Evolutionary conservation across 257 asterid species (phyloP), one percentile per base, ranked within the genome.

Genomic region (Hygrophila difformis): DNA sequence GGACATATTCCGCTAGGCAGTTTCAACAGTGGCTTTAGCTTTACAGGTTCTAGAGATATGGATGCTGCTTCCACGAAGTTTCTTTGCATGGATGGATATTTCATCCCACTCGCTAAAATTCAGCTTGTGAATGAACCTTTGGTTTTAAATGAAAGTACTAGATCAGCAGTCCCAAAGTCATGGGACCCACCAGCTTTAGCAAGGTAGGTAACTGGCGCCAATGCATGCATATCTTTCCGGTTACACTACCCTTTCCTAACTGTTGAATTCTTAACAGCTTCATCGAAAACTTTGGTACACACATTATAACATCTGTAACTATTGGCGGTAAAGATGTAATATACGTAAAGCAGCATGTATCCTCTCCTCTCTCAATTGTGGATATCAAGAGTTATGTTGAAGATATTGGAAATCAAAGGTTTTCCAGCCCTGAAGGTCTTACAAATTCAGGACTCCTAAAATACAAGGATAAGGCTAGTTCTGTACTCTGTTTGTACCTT

Each of bases 111-210:
- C 28, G 78, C 92, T 57, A 82, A 72, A 49, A 47, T 86, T 49
- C 70, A 82, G 50, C 78, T 86, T 41, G 54, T 52, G 1, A 82
- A 69, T 36, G 59, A 76, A 21, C 68, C 92, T 5, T 37, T 79
- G 61, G 64, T 65, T 45, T 57, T 82, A 63, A 79, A 60, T 47
- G 86, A 79, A 57, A 66, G 60, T 56, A 86, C 74, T 48, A 72
- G 62, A 57, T 63, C 71, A 49, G 94, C 96, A 10, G 76, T 82
- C 38, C 96, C 94, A 13, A 47, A 56, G 22, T 74, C 81, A 3
- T 86, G 96, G 96, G 93, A 86, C 59, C 96, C 96, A 54, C 84
- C 89, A 23, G 78, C 84, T 42, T 67, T 86, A 62, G 87, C 94
- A 16, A 74, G 94, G 96, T 86, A 45, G 26, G 33, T 26, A 31